Evolutionary conservation across 2,329 filamentous ascomycete genomes (phyloP), one percentile per base, ranked within the genome.

Genomic region (Aspergillus costaricaensis): DNA sequence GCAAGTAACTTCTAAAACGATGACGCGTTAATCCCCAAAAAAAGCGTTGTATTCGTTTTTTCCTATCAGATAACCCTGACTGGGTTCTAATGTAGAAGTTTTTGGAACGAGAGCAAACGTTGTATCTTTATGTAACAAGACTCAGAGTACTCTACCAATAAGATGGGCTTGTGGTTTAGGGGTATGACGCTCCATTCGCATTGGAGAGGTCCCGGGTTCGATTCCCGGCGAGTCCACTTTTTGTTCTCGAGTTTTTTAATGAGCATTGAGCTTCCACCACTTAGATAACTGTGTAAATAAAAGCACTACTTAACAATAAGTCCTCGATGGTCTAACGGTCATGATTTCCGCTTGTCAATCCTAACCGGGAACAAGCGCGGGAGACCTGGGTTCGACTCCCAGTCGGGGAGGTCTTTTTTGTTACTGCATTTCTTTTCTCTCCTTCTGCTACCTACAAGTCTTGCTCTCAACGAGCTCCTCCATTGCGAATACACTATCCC

Each of bases 151-250:
- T 36, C 44, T 27, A 50, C 47, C 47, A 59, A 55, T 25, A 59
- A 59, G 39, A 59, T 27, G 57, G 57, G 57, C 57, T 59, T 59
- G 57, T 59, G 57, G 57, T 59, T 59, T 59, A 59, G 57, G 57
- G 57, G 57, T 59, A 59, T 59, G 51, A 59, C 57, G 57, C 57
- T 59, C 57, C 57, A 59, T 59, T 59, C 57, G 57, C 57, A 59
- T 59, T 59, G 57, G 57, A 59, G 57, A 59, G 57, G 57, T 55
- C 57, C 57, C 57, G 57, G 57, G 57, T 59, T 59, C 57, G 57
- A 59, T 59, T 59, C 57, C 57, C 57, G 57, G 57, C 57, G 57
- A 59, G 57, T 59, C 57, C 57, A 59, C 8, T n/a, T 55, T 55
- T 59, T 59, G 47, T 8, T 19, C 5, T 27, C 14, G 3, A 2